Evolutionary conservation across 129 eudicot species (phyloP).

Genomic region (Chrysanthemum lavandulifolium): DNA sequence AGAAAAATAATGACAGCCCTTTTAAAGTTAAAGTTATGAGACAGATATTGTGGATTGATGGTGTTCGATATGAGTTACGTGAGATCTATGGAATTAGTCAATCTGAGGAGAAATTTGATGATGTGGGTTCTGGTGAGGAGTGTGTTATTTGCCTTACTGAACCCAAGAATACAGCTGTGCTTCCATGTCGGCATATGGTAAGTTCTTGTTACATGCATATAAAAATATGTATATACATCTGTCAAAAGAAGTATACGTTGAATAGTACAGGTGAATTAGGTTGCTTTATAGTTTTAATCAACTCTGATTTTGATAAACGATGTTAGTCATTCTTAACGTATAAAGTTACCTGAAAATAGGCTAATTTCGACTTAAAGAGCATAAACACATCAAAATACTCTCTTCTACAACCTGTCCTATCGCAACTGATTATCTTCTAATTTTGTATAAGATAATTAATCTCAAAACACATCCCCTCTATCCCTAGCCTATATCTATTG

Average conservation of each 20-base stretch:
- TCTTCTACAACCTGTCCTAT: background rate
- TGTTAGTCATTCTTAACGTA: background rate
- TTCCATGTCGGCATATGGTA: conserved; percentile 99
- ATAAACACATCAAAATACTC: background rate
- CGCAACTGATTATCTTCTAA: background rate
- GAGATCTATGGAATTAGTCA: conserved; percentile 83
- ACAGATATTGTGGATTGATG: conserved; percentile 86
- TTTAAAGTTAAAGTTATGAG: conserved; percentile 60
- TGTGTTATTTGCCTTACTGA: conserved; percentile 97
- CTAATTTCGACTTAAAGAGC: too few species aligned
- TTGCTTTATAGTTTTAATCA: background rate
- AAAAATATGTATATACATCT: background rate
- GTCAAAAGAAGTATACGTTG: background rate
- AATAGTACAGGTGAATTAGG: background rate
- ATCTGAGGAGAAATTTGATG: conserved; percentile 49
- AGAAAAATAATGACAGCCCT: conserved; percentile 47
- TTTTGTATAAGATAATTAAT: too few species aligned
- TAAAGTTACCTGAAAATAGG: too few species aligned
- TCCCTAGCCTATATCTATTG: too few species aligned
- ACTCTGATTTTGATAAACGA: background rate
- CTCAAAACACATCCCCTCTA: too few species aligned
- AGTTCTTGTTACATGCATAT: conserved; percentile 20
- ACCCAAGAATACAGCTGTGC: conserved; percentile 88
- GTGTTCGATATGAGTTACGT: conserved; percentile 77
- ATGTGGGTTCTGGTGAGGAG: conserved; percentile 65